Base-by-base conservation (phyloP, 2,329 filamentous ascomycete species). In the Cladosporium sp. region DNA sequence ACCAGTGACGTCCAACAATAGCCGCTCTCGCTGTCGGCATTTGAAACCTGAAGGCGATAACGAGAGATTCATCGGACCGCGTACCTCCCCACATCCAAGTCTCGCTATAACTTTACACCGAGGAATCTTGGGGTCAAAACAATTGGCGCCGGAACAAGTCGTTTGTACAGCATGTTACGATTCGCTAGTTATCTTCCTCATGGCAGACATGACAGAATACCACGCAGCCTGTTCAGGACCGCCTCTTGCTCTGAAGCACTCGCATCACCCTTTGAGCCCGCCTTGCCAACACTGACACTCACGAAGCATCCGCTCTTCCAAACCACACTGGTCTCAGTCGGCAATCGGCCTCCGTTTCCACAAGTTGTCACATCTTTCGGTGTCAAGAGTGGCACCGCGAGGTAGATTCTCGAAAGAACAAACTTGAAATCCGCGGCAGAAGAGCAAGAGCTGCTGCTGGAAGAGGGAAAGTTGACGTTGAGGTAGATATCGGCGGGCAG, bases 391-490 rank as follows among this genome's bases (percentile, higher is more conserved):
- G 71, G 50, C 1, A 59, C 38, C 0, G 68, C 63, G 22, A 75
- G 74, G 51, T 82, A 67, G 60, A 88, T 80, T 15, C 84, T 74
- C 40, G 73, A 82, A 27, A 87, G 67, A 4, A 87, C 78, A 65
- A 79, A 88, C 57, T 76, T 74, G 72, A 85, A 85, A 48, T 82
- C 68, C 25, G 68, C 67, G 0, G 75, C 64, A 18, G 70, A 68
- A 11, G 69, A 72, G 67, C 84, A 87, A 45, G 65, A 63, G 3
- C 27, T 4, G 0, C 63, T 71, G 2, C 62, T 67, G 1, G 79
- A 76, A 51, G 72, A 65, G 4, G 80, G 80, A 59, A 85, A 85
- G 68, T 88, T 88, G 58, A 88, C 82, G 57, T 87, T 88, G 27
- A 88, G 73, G 63, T 76, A 86, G 2, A 79, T 73, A 39, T 76